Base-by-base conservation (phyloP, 1,284 basidiomycete genomes). In the Boletus coffeatus region DNA sequence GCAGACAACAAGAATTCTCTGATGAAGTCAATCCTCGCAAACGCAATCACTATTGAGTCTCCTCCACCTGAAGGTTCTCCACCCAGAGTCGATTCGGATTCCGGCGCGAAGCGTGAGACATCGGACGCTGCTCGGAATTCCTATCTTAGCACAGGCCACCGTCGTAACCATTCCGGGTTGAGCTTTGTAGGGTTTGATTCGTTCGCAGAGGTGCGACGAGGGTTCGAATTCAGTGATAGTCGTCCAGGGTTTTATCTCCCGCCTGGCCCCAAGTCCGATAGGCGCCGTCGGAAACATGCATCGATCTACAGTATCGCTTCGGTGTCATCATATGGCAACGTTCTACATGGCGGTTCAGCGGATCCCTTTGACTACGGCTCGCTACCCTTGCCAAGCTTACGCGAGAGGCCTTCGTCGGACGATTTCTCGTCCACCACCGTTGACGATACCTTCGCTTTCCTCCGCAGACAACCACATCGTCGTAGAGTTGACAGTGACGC, bases 241-340 rank as follows among this genome's bases (percentile, higher is more conserved):
- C 81, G 85, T 0, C 84, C 85, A 5, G 75, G 81, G 2, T 90
- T 89, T 71, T 90, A 90, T 69, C 86, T 88, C 2, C 81, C 83
- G 11, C 71, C 78, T 21, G 74, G 71, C 2, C 72, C 78, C 16
- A 68, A 69, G 10, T 70, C 75, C 46, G 69, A 73, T 43, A 71
- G 64, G 14, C 76, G 75, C 43, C 81, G 85, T 60, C 73, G 76
- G 36, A 78, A 76, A 56, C 81, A 83, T 10, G 85, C 89, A 56
- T 93, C 92, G 0, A 67, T 85, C 8, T 82, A 88, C 73, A 93
- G 90, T 70, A 87, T 94, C 57, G 86, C 89, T 0, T 93, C 91
- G 0, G 84, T 94, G 29, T 94, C 91, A 0, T 93, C 89, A 0
- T 90, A 91, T 61, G 91, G 92, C 2, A 80, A 79, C 2, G 83